phyloP scores from a whole-genome alignment of 495 filamentous ascomycete genomes.

The Letharia columbiana region DNA sequence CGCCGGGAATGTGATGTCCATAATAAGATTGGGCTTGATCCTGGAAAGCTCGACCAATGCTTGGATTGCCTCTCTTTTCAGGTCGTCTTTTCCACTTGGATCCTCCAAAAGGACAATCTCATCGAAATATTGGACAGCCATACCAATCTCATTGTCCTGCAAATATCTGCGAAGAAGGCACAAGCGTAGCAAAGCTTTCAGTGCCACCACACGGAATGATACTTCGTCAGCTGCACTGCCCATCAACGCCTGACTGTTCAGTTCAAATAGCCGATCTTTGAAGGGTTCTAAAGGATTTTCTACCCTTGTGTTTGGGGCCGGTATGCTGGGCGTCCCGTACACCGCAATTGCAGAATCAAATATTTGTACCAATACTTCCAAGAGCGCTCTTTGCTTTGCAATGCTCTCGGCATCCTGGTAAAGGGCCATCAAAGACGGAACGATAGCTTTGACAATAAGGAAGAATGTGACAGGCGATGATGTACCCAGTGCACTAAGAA shows the following conservation, averaged over 20 bases:
- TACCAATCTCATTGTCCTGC: slow-evolving; percentile 53
- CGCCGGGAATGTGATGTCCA: slow-evolving; percentile 63
- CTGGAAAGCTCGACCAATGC: slow-evolving; percentile 57
- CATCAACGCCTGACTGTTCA: slow-evolving; percentile 53
- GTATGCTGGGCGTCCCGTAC: slow-evolving; percentile 49
- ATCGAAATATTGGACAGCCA: slow-evolving; percentile 56
- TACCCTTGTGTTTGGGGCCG: slow-evolving; percentile 25
- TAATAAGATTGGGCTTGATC: slow-evolving; percentile 56
- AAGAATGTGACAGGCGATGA: slow-evolving; percentile 48
- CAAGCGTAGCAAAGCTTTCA: slow-evolving; percentile 52
- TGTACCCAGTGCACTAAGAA: slow-evolving; percentile 48
- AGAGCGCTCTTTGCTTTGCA: slow-evolving; percentile 57
- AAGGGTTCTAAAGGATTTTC: slow-evolving; percentile 50
- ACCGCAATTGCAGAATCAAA: slow-evolving; percentile 48
- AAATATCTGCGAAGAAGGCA: slow-evolving; percentile 49
- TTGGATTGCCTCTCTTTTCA: slow-evolving; percentile 56
- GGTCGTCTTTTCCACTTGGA: slow-evolving; percentile 46
- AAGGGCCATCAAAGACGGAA: slow-evolving; percentile 53
- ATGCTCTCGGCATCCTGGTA: slow-evolving; percentile 57
- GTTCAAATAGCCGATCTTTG: slow-evolving; percentile 52
- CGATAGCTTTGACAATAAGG: slow-evolving; percentile 45
- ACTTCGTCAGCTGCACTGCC: slow-evolving; percentile 54
- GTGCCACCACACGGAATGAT: slow-evolving; percentile 53
- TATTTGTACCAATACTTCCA: slow-evolving; percentile 54
- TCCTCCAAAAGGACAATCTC: slow-evolving; percentile 56